Base-by-base conservation (phyloP, 139 green algal genomes). In the Limnomonas spitsbergensis region DNA sequence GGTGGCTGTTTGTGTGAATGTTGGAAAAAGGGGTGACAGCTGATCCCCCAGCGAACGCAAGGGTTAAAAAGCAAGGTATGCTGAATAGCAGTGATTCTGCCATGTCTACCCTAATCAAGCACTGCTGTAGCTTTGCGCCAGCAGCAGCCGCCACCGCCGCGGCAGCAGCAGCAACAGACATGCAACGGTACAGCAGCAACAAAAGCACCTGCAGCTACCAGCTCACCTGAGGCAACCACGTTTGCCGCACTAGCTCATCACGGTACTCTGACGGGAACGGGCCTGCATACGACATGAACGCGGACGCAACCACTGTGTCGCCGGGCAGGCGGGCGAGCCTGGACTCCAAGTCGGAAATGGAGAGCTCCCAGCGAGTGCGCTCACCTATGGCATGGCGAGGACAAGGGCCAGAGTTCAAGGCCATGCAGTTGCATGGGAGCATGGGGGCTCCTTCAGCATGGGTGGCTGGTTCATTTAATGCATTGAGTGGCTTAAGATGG, bases 241-340 rank as follows among this genome's bases (percentile, higher is more conserved):
- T 93, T 3, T 91, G 53, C 38, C 85, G 78, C 37, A 93, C 88
- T 31, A 96, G 81, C 73, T 90, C 84, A 35, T 91, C 83, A 1
- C 92, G 84, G 77, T 93, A 95, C 82, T 93, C 88, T 52, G 81
- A 91, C 0, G 92, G 92, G 89, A 95, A 96, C 56, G 92, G 91
- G 2, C 92, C 92, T 24, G 88, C 85, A 80, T 95, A 95, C 42
- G 78, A 87, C 85, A 95, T 88, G 82, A 94, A 94, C 31, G 84
- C 88, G 1, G 89, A 85, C 27, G 91, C 90, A 3, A 95, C 69
- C 66, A 92, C 83, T 27, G 88, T 85, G 66, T 95, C 91, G 1
- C 91, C 91, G 1, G 89, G 88, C 71, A 95, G 77, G 53, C 71
- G 79, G 9, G n/a, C 38, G 34, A 92, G 81, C 29, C 87, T 35